Conservation (phyloP, 1,284 basidiomycete genomes). For the Austroboletus novae-zelandiae region DNA sequence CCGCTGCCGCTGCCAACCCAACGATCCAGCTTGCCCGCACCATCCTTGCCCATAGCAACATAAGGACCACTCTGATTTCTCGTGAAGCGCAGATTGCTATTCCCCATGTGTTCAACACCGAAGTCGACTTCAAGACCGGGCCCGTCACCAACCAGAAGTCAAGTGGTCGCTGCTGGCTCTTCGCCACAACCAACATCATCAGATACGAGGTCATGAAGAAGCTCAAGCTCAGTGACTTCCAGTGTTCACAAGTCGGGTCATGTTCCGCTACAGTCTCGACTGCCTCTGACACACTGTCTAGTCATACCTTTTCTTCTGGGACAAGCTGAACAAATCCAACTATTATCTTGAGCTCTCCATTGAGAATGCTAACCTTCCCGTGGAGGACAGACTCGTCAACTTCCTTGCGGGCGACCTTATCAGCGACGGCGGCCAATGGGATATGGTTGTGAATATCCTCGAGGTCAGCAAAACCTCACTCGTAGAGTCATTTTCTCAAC, state of each 20-base stretch:
- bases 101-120: slow-evolving; percentile 82
- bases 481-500: not conserved
- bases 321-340: slow-evolving; percentile 94
- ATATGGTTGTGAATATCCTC: slow-evolving; percentile 90
- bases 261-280: not conserved
- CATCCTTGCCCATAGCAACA: slow-evolving; percentile 74
- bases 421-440: slow-evolving; percentile 93
- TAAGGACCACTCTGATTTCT: slow-evolving; percentile 62
- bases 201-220: slow-evolving; percentile 84
- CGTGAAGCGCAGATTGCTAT: slow-evolving; percentile 67
- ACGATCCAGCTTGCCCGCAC: slow-evolving; percentile 79
- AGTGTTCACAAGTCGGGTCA: slow-evolving; percentile 75
- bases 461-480: slow-evolving; percentile 40
- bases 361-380: slow-evolving; percentile 74
- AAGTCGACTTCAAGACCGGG: slow-evolving; percentile 75
- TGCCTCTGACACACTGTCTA: slow-evolving; percentile 30
- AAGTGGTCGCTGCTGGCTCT: slow-evolving; percentile 90
- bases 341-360: slow-evolving; percentile 91
- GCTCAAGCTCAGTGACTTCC: slow-evolving; percentile 82
- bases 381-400: slow-evolving; percentile 81
- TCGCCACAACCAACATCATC: slow-evolving; percentile 86
- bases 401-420: slow-evolving; percentile 79
- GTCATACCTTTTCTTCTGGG: slow-evolving; percentile 92
- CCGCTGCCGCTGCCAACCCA: slow-evolving; percentile 51
- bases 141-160: slow-evolving; percentile 88